Percentiles rank a stretch among this genome's conserved stretches.
These are phyloP conservation scores for Aureobasidium sp. DNA, from an alignment of 2,329 filamentous ascomycete genomes.

Conservation along the genomic window DNA sequence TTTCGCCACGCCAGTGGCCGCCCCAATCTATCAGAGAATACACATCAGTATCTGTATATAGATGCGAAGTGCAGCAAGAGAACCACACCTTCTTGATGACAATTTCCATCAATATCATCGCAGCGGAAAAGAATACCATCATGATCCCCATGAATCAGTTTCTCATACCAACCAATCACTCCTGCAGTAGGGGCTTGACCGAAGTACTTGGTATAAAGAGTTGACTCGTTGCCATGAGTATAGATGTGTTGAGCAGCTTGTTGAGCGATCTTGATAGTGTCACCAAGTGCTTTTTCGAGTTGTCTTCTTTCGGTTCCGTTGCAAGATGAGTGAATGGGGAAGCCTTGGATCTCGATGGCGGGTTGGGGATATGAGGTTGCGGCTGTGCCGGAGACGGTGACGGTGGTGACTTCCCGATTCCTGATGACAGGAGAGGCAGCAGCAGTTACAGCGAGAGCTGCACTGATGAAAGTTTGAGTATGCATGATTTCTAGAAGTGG, in stretches of 20 bases:
- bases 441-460: not conserved
- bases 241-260: conserved; percentile 57
- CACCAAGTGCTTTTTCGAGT: conserved; percentile 48
- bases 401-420: not conserved
- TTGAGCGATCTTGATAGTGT: conserved; percentile 48
- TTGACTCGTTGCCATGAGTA: conserved; percentile 47
- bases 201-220: conserved; percentile 59
- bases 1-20: conserved; percentile 59
- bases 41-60: not conserved
- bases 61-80: not conserved
- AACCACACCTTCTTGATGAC: conserved; percentile 22
- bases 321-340: conserved; percentile 55
- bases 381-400: not conserved
- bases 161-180: conserved; percentile 54
- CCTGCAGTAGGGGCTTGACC: conserved; percentile 49
- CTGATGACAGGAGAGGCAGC: not conserved
- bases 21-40: conserved; percentile 44
- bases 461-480: not conserved
- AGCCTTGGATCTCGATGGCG: conserved; percentile 1
- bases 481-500: not conserved
- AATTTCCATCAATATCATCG: conserved; percentile 60
- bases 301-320: conserved; percentile 52
- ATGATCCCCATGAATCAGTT: conserved; percentile 50
- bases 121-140: conserved; percentile 54
- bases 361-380: conserved; percentile 8